A percentile compares a stretch with the other conserved stretches of the same genome.
phyloP scores from a whole-genome alignment of 2,329 filamentous ascomycete genomes.

The Didymellaceae sp. region DNA sequence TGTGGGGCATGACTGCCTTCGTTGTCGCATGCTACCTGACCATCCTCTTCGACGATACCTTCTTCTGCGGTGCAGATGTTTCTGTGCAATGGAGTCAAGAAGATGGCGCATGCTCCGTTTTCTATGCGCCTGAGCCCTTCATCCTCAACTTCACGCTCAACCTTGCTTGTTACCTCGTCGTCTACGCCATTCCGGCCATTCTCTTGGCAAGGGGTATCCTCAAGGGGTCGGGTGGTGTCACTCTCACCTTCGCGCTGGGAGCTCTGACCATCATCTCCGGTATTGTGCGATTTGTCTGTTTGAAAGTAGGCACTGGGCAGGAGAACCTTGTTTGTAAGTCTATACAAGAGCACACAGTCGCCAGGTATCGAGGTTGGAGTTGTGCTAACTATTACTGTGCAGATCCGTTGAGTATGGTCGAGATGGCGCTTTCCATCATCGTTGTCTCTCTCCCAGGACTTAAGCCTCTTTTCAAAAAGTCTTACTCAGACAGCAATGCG shows the following conservation, averaged over 20 bases:
- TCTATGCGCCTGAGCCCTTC: slow-evolving; percentile 33
- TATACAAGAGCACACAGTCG: not conserved
- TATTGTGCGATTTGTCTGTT: slow-evolving; percentile 26
- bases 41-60: slow-evolving; percentile 31
- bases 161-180: slow-evolving; percentile 27
- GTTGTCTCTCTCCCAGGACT: slow-evolving; percentile 30
- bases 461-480: slow-evolving; percentile 19
- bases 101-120: slow-evolving; percentile 31
- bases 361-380: too few species aligned
- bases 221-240: slow-evolving; percentile 18
- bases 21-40: slow-evolving; percentile 28
- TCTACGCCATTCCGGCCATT: slow-evolving; percentile 24
- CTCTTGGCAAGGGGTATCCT: slow-evolving; percentile 22
- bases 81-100: slow-evolving; percentile 32
- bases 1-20: slow-evolving; percentile 27
- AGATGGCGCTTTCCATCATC: slow-evolving; percentile 32
- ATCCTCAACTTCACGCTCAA: slow-evolving; percentile 36
- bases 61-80: slow-evolving; percentile 28
- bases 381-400: not conserved
- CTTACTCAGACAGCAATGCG: not conserved
- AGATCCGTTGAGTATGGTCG: slow-evolving; percentile 33
- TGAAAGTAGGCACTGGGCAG: slow-evolving; percentile 31
- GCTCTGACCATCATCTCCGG: slow-evolving; percentile 27
- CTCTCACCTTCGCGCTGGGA: slow-evolving; percentile 25
- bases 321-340: slow-evolving; percentile 36